phyloP scores from a whole-genome alignment of 106 monocot genomes.

The Iris macrosiphon region DNA sequence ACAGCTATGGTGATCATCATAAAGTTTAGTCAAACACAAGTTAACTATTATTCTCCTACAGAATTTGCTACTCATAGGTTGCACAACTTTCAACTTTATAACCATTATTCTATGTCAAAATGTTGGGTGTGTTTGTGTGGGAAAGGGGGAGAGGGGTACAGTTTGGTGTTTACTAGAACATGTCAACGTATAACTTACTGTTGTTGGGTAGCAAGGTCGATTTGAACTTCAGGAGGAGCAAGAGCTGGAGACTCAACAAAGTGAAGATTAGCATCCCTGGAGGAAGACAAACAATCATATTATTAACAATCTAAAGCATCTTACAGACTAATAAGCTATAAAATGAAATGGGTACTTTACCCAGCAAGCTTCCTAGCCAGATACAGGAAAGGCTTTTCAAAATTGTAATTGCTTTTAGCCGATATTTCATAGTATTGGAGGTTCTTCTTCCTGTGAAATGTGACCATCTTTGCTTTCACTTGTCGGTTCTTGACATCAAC shows the following conservation, averaged over 20 bases:
- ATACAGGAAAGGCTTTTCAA: constrained; percentile 40
- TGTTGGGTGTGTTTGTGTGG: too few relatives aligned
- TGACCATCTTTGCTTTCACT: constrained; percentile 36
- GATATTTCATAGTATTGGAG: constrained; percentile 46
- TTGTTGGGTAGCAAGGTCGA: constrained; percentile 35
- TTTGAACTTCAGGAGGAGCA: constrained; percentile 56
- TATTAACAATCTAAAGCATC: neutral
- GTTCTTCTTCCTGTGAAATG: constrained; percentile 46
- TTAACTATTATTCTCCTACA: too few relatives aligned
- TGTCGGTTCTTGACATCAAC: constrained; percentile 47
- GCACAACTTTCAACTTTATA: too few relatives aligned
- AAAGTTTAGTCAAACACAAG: too few relatives aligned
- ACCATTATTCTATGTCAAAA: too few relatives aligned
- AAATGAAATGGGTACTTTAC: too few relatives aligned
- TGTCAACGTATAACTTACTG: too few relatives aligned
- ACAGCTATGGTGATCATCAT: too few relatives aligned
- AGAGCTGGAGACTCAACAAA: constrained; percentile 60
- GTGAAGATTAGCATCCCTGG: constrained; percentile 46
- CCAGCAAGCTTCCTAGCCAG: constrained; percentile 47
- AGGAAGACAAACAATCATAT: neutral
- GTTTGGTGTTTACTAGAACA: too few relatives aligned
- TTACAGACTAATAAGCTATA: neutral
- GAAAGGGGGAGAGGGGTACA: too few relatives aligned
- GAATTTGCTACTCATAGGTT: too few relatives aligned
- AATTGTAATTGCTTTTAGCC: constrained; percentile 46